phyloP scores from a whole-genome alignment of 2,329 filamentous ascomycete species.

The Pseudonectria buxi region DNA sequence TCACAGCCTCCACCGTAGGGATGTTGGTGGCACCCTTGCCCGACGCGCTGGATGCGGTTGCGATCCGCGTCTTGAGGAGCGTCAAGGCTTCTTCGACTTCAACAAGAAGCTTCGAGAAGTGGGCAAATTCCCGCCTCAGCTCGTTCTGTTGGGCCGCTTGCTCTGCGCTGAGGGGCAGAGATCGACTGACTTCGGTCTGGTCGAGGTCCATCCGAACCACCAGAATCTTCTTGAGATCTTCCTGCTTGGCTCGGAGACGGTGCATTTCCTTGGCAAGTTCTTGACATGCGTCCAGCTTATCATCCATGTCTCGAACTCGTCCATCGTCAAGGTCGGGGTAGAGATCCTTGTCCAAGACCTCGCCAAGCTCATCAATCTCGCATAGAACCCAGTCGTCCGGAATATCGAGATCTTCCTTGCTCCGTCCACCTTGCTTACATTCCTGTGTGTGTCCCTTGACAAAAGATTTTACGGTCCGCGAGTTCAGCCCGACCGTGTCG shows the following conservation, averaged over 20 bases:
- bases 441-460: slow-evolving; percentile 60
- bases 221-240: slow-evolving; percentile 72
- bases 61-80: slow-evolving; percentile 71
- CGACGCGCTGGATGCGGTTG: slow-evolving; percentile 45
- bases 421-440: slow-evolving; percentile 47
- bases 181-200: slow-evolving; percentile 55
- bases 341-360: slow-evolving; percentile 58
- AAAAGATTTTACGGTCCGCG: slow-evolving; percentile 56
- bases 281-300: slow-evolving; percentile 61
- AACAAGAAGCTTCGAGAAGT: slow-evolving; percentile 65
- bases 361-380: slow-evolving; percentile 64
- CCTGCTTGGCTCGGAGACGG: slow-evolving; percentile 66
- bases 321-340: slow-evolving; percentile 58
- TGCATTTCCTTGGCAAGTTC: slow-evolving; percentile 64
- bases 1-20: slow-evolving; percentile 86
- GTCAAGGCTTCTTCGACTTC: slow-evolving; percentile 76
- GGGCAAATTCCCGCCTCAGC: slow-evolving; percentile 67
- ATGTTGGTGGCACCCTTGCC: slow-evolving; percentile 44
- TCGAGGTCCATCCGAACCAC: slow-evolving; percentile 62
- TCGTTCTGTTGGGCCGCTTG: slow-evolving; percentile 79
- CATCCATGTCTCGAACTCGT: slow-evolving; percentile 59
- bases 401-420: slow-evolving; percentile 61
- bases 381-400: slow-evolving; percentile 66
- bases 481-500: slow-evolving; percentile 82
- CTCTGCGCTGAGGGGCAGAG: slow-evolving; percentile 75